phyloP scores from a whole-genome alignment of 1,284 basidiomycete genomes.

The Irpex lacteus region DNA sequence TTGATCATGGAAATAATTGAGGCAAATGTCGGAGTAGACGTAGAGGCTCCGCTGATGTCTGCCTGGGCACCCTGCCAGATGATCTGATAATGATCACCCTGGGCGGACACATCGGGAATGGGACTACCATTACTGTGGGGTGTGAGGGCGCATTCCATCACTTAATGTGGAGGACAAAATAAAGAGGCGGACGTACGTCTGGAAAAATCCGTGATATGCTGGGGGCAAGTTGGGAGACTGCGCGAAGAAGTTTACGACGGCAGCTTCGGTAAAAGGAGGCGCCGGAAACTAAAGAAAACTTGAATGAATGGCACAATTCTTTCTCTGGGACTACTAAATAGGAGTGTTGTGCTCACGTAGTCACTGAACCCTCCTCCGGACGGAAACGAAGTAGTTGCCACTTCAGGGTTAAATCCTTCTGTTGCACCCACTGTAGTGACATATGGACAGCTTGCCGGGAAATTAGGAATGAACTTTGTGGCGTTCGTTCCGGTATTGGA shows the following conservation, averaged over 20 bases:
- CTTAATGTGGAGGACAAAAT: not conserved
- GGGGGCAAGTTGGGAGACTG: conserved; percentile 36
- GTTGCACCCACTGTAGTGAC: conserved; percentile 64
- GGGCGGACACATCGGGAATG: conserved; percentile 62
- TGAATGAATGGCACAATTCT: too few species aligned
- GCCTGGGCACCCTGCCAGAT: conserved; percentile 29
- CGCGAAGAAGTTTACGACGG: conserved; percentile 40
- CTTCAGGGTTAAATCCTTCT: conserved; percentile 34
- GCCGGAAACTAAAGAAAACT: conserved; percentile 60
- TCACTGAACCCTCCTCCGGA: conserved; percentile 73
- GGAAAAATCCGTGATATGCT: conserved; percentile 57
- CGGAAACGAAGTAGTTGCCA: conserved; percentile 25
- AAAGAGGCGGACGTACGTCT: conserved; percentile 37
- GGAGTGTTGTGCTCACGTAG: conserved; percentile 45
- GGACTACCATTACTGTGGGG: not conserved
- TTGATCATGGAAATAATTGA: conserved; percentile 58
- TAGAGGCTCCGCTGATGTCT: conserved; percentile 53
- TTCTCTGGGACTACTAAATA: too few species aligned
- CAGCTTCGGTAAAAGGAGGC: conserved; percentile 51
- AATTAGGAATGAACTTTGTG: conserved; percentile 55
- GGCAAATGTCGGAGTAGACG: conserved; percentile 53
- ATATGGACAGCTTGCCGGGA: conserved; percentile 54
- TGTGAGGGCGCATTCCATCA: not conserved
- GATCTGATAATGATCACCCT: conserved; percentile 42
- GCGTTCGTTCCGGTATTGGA: conserved; percentile 56